Conservation (phyloP, 495 filamentous ascomycete species). For the Sordaria brevicollis region DNA sequence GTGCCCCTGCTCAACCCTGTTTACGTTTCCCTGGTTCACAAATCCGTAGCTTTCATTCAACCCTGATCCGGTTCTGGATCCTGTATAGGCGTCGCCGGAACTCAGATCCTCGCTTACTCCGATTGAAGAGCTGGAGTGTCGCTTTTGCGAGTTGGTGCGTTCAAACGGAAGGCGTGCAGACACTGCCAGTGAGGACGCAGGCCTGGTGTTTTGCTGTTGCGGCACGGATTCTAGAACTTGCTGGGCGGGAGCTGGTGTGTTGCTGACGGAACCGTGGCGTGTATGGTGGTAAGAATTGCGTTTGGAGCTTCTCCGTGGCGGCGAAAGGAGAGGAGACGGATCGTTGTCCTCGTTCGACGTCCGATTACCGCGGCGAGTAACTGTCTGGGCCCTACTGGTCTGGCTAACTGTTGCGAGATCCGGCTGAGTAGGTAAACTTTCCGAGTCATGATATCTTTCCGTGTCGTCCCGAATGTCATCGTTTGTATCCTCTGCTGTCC, state of each 20-base stretch:
- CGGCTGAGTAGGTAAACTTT: background rate
- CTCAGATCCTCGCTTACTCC: conserved; percentile 37
- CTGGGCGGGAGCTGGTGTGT: conserved; percentile 3
- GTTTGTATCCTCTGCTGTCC: conserved; percentile 31
- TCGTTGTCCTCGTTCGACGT: conserved; percentile 30
- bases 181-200: background rate
- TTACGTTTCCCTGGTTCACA: conserved; percentile 60
- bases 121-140: conserved; percentile 37
- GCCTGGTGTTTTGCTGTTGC: background rate
- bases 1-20: conserved; percentile 34
- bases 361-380: background rate
- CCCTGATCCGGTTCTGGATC: conserved; percentile 6
- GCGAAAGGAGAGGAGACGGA: conserved; percentile 16
- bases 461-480: conserved; percentile 22
- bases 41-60: conserved; percentile 46
- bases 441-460: conserved; percentile 23
- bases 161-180: conserved; percentile 51
- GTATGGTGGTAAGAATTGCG: conserved; percentile 30
- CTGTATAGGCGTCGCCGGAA: conserved; percentile 16
- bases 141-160: conserved; percentile 41
- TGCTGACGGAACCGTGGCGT: conserved; percentile 9
- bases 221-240: background rate
- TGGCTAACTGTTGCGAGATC: background rate
- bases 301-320: conserved; percentile 53
- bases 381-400: background rate